phyloP scores from a whole-genome alignment of 1,139 yeast genomes.

The Sugiyamaella paludigena region DNA sequence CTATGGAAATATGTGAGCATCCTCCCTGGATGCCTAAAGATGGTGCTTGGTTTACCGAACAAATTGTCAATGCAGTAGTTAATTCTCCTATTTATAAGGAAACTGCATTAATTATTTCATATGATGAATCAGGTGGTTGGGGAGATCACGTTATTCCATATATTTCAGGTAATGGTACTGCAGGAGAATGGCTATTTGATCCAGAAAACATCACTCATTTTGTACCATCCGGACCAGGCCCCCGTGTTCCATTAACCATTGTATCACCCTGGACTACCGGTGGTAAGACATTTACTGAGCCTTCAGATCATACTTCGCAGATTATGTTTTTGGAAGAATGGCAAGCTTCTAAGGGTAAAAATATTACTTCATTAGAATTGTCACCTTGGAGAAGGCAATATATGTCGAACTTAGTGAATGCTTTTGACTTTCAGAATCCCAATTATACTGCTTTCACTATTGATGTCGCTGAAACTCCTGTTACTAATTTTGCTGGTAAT shows the following conservation, averaged over 20 bases:
- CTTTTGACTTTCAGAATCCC: conserved; percentile 28
- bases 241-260: conserved; percentile 28
- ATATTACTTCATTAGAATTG: conserved; percentile 20
- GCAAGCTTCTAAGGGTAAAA: conserved; percentile 23
- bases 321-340: conserved; percentile 28
- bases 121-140: conserved; percentile 33
- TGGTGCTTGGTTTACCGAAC: conserved; percentile 31
- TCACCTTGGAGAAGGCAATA: conserved; percentile 29
- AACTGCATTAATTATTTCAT: conserved; percentile 29
- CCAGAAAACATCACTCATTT: conserved; percentile 19
- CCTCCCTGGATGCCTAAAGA: conserved; percentile 28
- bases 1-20: conserved; percentile 30
- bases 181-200: conserved; percentile 29
- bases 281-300: conserved; percentile 30
- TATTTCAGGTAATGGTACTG: conserved; percentile 28
- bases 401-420: conserved; percentile 27
- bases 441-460: conserved; percentile 22
- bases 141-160: conserved; percentile 31
- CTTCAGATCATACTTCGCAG: conserved; percentile 32
- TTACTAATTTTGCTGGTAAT: conserved; percentile 14
- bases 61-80: conserved; percentile 27
- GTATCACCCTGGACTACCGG: conserved; percentile 32
- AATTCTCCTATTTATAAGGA: conserved; percentile 26
- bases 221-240: conserved; percentile 32
- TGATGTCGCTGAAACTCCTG: conserved; percentile 16